These are phyloP conservation scores for Pharnaceum exiguum DNA, from an alignment of 148 eudicot species.

Conservation along the genomic window DNA sequence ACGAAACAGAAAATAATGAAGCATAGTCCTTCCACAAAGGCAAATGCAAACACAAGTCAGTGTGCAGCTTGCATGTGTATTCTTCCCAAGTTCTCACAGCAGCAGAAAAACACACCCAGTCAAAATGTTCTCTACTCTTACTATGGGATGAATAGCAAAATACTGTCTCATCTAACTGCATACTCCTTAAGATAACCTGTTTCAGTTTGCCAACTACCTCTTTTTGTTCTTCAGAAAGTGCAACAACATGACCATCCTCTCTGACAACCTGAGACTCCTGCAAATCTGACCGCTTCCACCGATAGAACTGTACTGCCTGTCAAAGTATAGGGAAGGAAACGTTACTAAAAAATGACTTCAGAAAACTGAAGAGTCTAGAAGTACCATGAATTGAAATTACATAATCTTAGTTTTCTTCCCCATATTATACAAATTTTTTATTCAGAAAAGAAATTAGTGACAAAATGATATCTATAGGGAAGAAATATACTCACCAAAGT, in stretches of 20 bases:
- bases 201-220: conserved; percentile 29
- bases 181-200: conserved; percentile 32
- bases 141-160: conserved; percentile 4
- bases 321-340: background rate
- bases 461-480: too few relatives aligned
- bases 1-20: conserved; percentile 44
- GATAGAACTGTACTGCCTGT: conserved; percentile 77
- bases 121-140: conserved; percentile 20
- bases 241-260: conserved; percentile 15
- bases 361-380: background rate
- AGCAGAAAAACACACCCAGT: conserved; percentile 47
- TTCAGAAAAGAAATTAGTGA: too few relatives aligned
- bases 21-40: conserved; percentile 55
- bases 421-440: too few relatives aligned
- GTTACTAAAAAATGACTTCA: background rate
- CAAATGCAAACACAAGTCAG: conserved; percentile 44
- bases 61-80: conserved; percentile 39
- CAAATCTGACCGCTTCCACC: conserved; percentile 46
- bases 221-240: conserved; percentile 40
- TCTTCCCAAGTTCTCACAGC: conserved; percentile 55
- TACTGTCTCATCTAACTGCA: conserved; percentile 29
- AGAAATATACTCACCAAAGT: too few relatives aligned
- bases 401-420: background rate
- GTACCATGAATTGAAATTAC: background rate
- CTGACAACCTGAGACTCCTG: conserved; percentile 12